Evolutionary conservation across 208 protist genomes (phyloP), one percentile per base, ranked within the genome.

Genomic region (Wallacemonas sp.): DNA sequence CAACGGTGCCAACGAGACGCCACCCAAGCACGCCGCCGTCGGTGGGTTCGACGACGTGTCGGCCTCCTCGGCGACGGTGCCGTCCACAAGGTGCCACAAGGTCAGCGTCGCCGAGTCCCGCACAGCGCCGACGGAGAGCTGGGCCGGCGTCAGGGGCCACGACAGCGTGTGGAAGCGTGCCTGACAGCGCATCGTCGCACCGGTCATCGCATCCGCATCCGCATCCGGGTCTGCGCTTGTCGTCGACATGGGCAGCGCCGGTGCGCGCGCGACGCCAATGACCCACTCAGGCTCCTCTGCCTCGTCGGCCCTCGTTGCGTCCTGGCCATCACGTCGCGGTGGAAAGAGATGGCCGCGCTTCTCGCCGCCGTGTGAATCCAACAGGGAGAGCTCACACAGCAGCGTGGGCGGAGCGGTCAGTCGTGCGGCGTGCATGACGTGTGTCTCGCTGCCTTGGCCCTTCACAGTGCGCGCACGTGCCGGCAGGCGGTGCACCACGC

Each of bases 381-480:
- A 42, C 4, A 59, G 52, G 31, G 52, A 33, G 16, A 59, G 52
- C 52, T 59, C 52, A 29, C 52, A 59, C 29, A 59, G 52, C 52
- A 59, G 12, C 29, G 32, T 25, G 7, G 52, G 32, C 20, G 26
- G 8, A 16, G 36, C 36, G 14, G 36, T 14, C 36, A 14, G 10
- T 7, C 36, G 36, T 14, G 36, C 36, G 14, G 36, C n/a, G n/a
- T n/a, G n/a, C n/a, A n/a, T n/a, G n/a, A n/a, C n/a, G n/a, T n/a
- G n/a, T n/a, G n/a, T n/a, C n/a, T n/a, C n/a, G n/a, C n/a, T n/a
- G n/a, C n/a, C n/a, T n/a, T n/a, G n/a, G n/a, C n/a, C n/a, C n/a
- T n/a, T n/a, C n/a, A n/a, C n/a, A n/a, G n/a, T n/a, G n/a, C n/a
- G n/a, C n/a, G n/a, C n/a, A n/a, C n/a, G n/a, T n/a, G n/a, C n/a